These are phyloP conservation scores for Cystoderma amianthinum DNA, from an alignment of 768 basidiomycete species.

Conservation along the genomic window DNA sequence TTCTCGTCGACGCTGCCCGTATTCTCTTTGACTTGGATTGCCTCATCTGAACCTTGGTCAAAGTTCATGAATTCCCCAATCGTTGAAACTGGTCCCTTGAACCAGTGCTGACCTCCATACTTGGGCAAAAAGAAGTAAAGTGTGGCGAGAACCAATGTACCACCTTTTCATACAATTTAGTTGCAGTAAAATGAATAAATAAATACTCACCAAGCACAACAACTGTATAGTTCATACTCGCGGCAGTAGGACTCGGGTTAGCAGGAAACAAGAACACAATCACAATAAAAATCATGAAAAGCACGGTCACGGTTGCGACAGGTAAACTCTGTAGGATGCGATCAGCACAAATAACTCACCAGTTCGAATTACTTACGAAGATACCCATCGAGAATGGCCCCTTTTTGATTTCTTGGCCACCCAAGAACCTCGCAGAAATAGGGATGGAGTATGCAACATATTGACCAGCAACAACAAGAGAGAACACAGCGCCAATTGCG, in stretches of 20 bases:
- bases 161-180: constrained; percentile 17
- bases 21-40: background rate
- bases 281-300: constrained; percentile 63
- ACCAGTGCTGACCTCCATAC: constrained; percentile 75
- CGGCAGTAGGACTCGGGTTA: constrained; percentile 35
- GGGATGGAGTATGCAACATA: constrained; percentile 52
- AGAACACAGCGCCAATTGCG: constrained; percentile 56
- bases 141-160: constrained; percentile 49
- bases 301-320: constrained; percentile 45
- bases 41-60: background rate
- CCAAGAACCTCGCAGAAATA: constrained; percentile 41
- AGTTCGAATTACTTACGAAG: constrained; percentile 12
- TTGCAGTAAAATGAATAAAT: background rate
- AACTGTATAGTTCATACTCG: constrained; percentile 67
- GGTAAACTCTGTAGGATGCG: constrained; percentile 42
- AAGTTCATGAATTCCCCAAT: constrained; percentile 9
- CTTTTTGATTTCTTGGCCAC: constrained; percentile 40
- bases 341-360: background rate
- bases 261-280: constrained; percentile 63
- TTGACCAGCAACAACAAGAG: constrained; percentile 32
- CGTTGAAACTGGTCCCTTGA: constrained; percentile 56
- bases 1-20: background rate
- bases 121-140: constrained; percentile 66
- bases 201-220: constrained; percentile 43
- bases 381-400: constrained; percentile 50